Base-by-base conservation (phyloP, 345 rosid genomes). In the Microthlaspi erraticum region DNA sequence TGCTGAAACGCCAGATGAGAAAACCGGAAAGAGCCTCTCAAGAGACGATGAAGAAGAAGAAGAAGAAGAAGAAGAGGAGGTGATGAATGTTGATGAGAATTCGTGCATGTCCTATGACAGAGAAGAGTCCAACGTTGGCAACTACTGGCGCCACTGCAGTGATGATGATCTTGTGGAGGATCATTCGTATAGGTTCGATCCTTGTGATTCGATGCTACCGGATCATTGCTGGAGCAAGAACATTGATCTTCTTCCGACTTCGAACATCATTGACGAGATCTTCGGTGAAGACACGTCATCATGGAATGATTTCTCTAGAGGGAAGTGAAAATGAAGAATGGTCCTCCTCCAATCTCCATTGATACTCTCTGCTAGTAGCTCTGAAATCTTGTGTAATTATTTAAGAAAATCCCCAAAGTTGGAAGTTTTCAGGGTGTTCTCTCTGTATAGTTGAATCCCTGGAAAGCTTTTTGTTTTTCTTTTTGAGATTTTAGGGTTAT, bases 241-340 rank as follows among this genome's bases (percentile, higher is more conserved):
- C 31, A 77, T 85, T 13, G 91, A 86, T 76, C 73, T 87, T 48
- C 84, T 85, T 41, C 90, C 91, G n/a, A 88, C 90, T 12, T 81
- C 83, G 53, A 87, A 84, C 80, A 85, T 88, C 29, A 83, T 88
- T 8, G 92, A 88, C 48, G 97, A 86, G 79, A 79, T 86, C 58
- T 87, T 89, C 63, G 89, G 91, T 51, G 69, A 77, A 60, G 77
- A 70, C 39, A 60, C 60, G 4, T 26, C 29, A 26, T 26, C 29
- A 13, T 76, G 79, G 79, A 66, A 70, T 48, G 67, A 70, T 2
- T 63, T 56, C n/a, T 62, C 60, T 10, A 75, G 70, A 11, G 75
- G 54, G 1, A 75, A 75, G 74, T 68, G 45, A 26, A 26, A 50
- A 32, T 43, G 66, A 63, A 56, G 46, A 67, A 62, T n/a, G 44